Base-by-base conservation (phyloP, 768 basidiomycete genomes). In the Termitomyces sp. region DNA sequence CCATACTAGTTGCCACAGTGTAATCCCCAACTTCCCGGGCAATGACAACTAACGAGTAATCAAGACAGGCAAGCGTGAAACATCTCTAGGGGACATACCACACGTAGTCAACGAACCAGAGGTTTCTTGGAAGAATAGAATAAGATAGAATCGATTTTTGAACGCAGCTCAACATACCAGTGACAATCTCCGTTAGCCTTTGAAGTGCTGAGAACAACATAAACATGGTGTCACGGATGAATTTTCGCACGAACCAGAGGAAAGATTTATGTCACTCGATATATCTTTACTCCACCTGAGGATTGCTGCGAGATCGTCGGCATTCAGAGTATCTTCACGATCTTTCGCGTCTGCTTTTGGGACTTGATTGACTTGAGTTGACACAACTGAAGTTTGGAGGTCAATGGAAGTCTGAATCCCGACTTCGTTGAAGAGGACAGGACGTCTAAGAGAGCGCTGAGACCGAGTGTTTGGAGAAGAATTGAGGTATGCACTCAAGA, bases 221-320 rank as follows among this genome's bases (percentile, higher is more conserved):
- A 28, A 60, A 37, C 16, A 45, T 7, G 12, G 48, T 45, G 9
- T 45, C 9, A 9, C 34, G n/a, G 28, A 28, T 21, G 37, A 30
- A 32, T 27, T 35, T n/a, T 10, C 27, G 27, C 30, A 61, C 66
- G 37, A 60, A 80, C 84, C 82, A 52, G 85, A 84, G 40, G 80
- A 80, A 21, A 88, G 68, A 60, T 87, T 86, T 41, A 88, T 86
- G 66, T 88, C 85, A 37, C 84, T 82, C 0, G 86, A 86, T 14
- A 90, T 87, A 53, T 86, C 83, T 66, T 86, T 85, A 62, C 84
- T 87, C 82, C 85, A 87, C 62, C 83, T 85, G 32, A 89, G 73
- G 49, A 90, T 87, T 0, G 85, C 82, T 23, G 82, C 82, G 12
- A 88, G 70, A 64, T 88, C 84, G 47, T 79, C 73, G 16, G 85